Percentiles rank a stretch among this genome's conserved stretches.
These are phyloP conservation scores for Osmanthus fragrans DNA, from an alignment of 257 asterid genomes.

Conservation along the genomic window DNA sequence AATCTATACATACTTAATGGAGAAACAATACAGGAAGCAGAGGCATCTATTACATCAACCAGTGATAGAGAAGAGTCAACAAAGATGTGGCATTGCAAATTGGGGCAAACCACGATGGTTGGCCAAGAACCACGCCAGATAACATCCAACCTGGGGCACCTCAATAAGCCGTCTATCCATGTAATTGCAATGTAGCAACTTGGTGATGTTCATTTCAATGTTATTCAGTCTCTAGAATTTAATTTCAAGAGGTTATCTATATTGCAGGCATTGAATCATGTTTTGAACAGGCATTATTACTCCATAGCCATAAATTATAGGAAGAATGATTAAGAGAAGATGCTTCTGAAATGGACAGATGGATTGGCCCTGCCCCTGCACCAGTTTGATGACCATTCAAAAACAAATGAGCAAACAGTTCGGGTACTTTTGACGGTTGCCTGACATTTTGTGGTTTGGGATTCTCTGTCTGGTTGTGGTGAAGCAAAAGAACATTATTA, in stretches of 20 bases:
- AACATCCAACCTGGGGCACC: background rate
- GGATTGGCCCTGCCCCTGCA: conserved; percentile 85
- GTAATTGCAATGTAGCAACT: conserved; percentile 8
- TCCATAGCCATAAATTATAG: conserved; percentile 94
- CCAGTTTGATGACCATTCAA: conserved; percentile 88
- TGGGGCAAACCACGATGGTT: conserved; percentile 23
- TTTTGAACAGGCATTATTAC: conserved; percentile 90
- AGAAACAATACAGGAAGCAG: no score
- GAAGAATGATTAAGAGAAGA: conserved; percentile 96
- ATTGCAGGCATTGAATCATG: conserved; percentile 85
- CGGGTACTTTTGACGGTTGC: conserved; percentile 42
- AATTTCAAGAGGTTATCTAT: conserved; percentile 18
- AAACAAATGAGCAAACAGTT: conserved; percentile 93
- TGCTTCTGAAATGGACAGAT: conserved; percentile 94
- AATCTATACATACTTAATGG: no score
- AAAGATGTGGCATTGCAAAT: no score
- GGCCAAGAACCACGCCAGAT: background rate
- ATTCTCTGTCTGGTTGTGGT: background rate
- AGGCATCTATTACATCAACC: no score
- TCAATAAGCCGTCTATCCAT: background rate
- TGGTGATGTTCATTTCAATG: no score
- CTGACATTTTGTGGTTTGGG: background rate
- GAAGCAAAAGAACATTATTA: background rate
- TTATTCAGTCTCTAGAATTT: conserved; percentile 10
- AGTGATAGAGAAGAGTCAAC: no score